These are phyloP conservation scores for Carnegiea gigantea DNA, from an alignment of 179 eudicot species.

Conservation along the genomic window DNA sequence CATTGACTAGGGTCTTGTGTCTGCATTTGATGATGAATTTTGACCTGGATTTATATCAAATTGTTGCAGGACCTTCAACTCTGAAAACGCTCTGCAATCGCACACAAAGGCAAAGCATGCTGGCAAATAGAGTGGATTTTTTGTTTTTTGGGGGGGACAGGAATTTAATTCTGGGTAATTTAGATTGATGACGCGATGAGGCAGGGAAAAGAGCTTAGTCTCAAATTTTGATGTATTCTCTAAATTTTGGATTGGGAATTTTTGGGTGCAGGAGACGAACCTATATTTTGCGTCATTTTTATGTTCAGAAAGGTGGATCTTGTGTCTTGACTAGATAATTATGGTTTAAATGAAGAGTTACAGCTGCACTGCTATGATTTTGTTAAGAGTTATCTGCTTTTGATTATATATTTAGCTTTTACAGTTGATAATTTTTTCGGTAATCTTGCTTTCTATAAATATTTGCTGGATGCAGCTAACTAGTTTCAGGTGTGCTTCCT, in stretches of 20 bases:
- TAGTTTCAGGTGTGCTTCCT: too few relatives aligned
- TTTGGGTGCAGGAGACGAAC: background rate
- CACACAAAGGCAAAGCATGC: constrained; percentile 40
- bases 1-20: background rate
- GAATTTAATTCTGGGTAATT: background rate
- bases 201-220: background rate
- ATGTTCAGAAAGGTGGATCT: background rate
- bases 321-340: background rate
- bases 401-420: too few relatives aligned
- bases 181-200: background rate
- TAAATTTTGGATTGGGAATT: background rate
- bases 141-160: background rate
- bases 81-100: constrained; percentile 14
- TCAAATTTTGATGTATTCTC: background rate
- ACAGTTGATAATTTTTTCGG: too few relatives aligned
- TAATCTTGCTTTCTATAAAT: too few relatives aligned
- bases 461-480: too few relatives aligned
- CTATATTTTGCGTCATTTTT: background rate
- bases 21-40: background rate
- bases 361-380: background rate
- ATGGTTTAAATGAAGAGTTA: background rate
- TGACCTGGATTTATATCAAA: background rate
- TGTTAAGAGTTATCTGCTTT: too few relatives aligned
- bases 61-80: constrained; percentile 29
- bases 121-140: constrained; percentile 27